phyloP scores from a whole-genome alignment of 768 basidiomycete species.

The Kondoa subrosea region DNA sequence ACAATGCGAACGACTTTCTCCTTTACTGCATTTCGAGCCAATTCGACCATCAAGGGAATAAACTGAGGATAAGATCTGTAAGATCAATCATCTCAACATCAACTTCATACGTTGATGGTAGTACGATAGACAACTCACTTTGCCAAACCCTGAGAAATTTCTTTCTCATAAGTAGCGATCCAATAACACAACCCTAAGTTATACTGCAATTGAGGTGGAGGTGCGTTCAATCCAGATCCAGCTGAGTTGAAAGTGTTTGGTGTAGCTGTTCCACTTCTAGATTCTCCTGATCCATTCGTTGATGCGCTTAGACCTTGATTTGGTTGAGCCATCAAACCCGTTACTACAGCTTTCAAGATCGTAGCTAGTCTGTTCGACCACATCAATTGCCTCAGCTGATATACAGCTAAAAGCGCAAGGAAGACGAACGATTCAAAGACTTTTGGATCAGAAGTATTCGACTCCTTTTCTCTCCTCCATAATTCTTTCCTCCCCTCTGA shows the following conservation, averaged over 20 bases:
- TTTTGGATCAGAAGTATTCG: slow-evolving; percentile 34
- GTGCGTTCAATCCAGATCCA: slow-evolving; percentile 27
- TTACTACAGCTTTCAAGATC: not conserved
- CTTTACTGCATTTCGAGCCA: slow-evolving; percentile 78
- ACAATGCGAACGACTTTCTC: slow-evolving; percentile 93
- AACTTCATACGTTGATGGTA: not conserved
- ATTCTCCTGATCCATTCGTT: slow-evolving; percentile 14
- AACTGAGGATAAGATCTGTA: slow-evolving; percentile 63
- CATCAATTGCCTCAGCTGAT: not conserved
- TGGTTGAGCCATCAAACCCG: not conserved
- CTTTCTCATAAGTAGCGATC: slow-evolving; percentile 78
- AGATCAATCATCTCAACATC: not conserved
- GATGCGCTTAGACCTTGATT: not conserved
- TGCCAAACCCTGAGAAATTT: slow-evolving; percentile 70
- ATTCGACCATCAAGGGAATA: slow-evolving; percentile 61
- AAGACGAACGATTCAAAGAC: slow-evolving; percentile 32
- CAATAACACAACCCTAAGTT: slow-evolving; percentile 85
- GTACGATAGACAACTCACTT: slow-evolving; percentile 41
- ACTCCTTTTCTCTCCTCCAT: slow-evolving; percentile 35
- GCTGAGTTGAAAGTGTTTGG: slow-evolving; percentile 58
- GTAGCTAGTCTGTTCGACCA: not conserved
- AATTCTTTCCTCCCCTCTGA: slow-evolving; percentile 6
- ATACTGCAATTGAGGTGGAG: slow-evolving; percentile 68
- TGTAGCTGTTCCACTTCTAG: not conserved
- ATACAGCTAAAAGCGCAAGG: not conserved